phyloP scores from a whole-genome alignment of 768 basidiomycete genomes.

The Omphalotus guepiniiformis region DNA sequence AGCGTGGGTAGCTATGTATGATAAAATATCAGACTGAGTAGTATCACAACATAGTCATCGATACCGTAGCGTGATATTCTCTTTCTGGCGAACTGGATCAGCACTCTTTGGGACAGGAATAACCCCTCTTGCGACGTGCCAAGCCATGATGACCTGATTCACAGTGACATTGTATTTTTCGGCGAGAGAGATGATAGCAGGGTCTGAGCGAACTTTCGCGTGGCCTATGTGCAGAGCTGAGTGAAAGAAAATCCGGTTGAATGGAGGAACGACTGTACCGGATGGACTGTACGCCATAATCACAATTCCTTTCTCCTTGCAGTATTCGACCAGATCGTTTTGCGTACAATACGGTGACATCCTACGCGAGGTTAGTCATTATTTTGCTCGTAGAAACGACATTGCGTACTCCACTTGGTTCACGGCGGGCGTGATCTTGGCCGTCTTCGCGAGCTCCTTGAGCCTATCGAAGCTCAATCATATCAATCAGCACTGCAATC shows the following conservation, averaged over 20 bases:
- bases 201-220: conserved; percentile 23
- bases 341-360: conserved; percentile 51
- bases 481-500: not conserved
- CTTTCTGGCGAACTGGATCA: conserved; percentile 30
- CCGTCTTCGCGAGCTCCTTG: conserved; percentile 35
- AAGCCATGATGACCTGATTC: conserved; percentile 10
- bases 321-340: conserved; percentile 42
- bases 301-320: conserved; percentile 43
- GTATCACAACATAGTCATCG: not conserved
- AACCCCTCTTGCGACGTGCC: conserved; percentile 4
- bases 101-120: conserved; percentile 21
- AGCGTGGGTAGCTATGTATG: conserved; percentile 37
- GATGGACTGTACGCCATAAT: conserved; percentile 48
- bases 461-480: conserved; percentile 23
- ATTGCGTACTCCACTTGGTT: conserved; percentile 43
- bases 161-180: conserved; percentile 9
- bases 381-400: not conserved
- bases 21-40: conserved; percentile 42
- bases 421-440: conserved; percentile 41
- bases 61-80: conserved; percentile 24
- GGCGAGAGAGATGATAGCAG: conserved; percentile 20
- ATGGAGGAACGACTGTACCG: too few species aligned
- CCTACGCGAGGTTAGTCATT: conserved; percentile 18
- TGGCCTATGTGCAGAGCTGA: not conserved
- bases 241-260: not conserved